Evolutionary conservation across 73 alveolate species (phyloP).

Genomic region (Tetrahymena malaccensis): DNA sequence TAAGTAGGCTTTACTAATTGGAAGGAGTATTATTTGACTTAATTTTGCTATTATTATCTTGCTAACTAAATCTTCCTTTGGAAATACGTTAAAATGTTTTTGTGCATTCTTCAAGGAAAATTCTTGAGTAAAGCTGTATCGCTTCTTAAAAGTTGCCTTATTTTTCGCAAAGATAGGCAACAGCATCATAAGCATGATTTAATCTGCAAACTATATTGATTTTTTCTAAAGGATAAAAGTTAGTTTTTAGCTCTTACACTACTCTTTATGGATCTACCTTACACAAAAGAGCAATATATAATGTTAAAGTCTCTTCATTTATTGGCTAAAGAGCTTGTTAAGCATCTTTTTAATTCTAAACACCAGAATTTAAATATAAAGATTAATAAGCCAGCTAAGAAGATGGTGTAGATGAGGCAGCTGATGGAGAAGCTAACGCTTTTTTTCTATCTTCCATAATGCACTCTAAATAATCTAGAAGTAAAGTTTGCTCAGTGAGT

Average conservation of each 20-base stretch:
- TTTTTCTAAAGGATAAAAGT: neutral
- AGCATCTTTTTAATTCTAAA: neutral
- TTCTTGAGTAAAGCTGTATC: neutral
- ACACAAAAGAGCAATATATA: neutral
- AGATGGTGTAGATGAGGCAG: neutral
- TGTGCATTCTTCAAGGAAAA: neutral
- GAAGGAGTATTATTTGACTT: neutral
- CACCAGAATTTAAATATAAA: neutral
- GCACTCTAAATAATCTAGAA: neutral
- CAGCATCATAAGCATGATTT: neutral
- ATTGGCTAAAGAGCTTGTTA: neutral
- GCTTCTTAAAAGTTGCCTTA: neutral
- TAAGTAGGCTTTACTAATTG: neutral
- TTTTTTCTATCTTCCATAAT: neutral
- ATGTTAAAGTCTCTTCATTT: neutral
- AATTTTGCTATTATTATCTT: neutral
- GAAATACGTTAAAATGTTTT: neutral
- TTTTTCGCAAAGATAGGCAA: neutral
- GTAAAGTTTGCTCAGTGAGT: neutral
- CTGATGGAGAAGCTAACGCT: neutral
- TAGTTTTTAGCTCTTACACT: neutral
- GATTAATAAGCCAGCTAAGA: neutral
- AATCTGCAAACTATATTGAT: neutral
- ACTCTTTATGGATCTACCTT: neutral
- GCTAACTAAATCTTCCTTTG: neutral